Conservation (phyloP, 2,329 filamentous ascomycete genomes). For the Erysiphe neolycopersici region DNA sequence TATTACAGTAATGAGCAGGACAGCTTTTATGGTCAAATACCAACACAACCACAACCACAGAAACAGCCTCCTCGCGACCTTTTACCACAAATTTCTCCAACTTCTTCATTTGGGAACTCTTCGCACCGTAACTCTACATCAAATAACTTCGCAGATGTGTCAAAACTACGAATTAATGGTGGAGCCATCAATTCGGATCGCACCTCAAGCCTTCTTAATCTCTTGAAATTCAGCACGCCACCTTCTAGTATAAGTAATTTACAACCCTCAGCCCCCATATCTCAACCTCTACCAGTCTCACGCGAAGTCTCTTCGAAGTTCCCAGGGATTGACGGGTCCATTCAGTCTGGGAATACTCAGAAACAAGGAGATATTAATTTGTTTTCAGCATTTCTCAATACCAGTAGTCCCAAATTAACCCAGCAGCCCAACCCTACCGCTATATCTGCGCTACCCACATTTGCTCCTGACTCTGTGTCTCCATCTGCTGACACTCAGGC, state of each 20-base stretch:
- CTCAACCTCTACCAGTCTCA: conserved; percentile 10
- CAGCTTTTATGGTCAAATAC: conserved; percentile 9
- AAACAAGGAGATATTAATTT: conserved; percentile 9
- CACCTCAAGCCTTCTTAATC: conserved; percentile 31
- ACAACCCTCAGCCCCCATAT: conserved; percentile 9
- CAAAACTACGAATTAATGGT: conserved; percentile 14
- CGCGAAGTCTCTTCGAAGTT: conserved; percentile 9
- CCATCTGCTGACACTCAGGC: conserved; percentile 50
- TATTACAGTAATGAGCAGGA: conserved; percentile 9
- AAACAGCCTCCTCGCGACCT: conserved; percentile 15
- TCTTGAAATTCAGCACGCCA: conserved; percentile 35
- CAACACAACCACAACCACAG: conserved; percentile 1
- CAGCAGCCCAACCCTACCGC: conserved; percentile 8
- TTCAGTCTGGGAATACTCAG: conserved; percentile 4
- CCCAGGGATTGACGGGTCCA: conserved; percentile 5
- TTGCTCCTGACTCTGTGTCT: conserved; percentile 15
- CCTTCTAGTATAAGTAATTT: conserved; percentile 9
- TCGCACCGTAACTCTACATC: conserved; percentile 24
- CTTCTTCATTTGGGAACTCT: conserved; percentile 26
- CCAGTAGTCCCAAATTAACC: conserved; percentile 7
- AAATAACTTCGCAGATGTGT: conserved; percentile 25
- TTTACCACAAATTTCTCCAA: conserved; percentile 28
- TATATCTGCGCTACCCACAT: conserved; percentile 4
- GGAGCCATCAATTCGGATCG: conserved; percentile 18
- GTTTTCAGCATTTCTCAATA: conserved; percentile 12